These are phyloP conservation scores for Astrocystis sublimbata DNA, from an alignment of 495 filamentous ascomycete genomes.

Conservation along the genomic window DNA sequence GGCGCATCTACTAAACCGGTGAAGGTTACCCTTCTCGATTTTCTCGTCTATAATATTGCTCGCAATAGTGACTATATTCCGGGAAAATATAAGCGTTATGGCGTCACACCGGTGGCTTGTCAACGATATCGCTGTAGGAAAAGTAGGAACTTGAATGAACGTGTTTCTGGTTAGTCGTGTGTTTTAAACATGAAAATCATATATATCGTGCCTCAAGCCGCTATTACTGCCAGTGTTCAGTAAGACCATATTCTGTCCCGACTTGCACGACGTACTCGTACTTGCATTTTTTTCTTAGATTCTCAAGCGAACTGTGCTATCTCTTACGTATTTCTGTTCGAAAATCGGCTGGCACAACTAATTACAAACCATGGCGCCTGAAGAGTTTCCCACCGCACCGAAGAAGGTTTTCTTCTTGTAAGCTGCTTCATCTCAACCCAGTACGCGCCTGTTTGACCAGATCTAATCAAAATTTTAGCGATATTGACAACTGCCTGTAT, in stretches of 20 bases:
- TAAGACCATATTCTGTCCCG: background rate
- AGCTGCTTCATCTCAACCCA: background rate
- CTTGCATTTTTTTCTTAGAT: background rate
- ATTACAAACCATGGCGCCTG: background rate
- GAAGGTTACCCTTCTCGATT: background rate
- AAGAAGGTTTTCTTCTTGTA: slow-evolving; percentile 21
- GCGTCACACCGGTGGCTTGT: slow-evolving; percentile 6
- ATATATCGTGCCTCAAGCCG: background rate
- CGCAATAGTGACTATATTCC: background rate
- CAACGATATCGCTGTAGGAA: background rate
- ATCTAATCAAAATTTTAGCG: background rate
- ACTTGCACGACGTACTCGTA: background rate
- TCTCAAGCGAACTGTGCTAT: background rate
- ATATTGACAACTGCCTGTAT: slow-evolving; percentile 17
- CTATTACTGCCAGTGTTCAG: background rate
- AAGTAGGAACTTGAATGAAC: background rate
- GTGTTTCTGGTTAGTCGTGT: no score
- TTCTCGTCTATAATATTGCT: background rate
- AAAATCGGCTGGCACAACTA: no score
- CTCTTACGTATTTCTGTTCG: background rate
- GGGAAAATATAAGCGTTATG: background rate
- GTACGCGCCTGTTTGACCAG: background rate
- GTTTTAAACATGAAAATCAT: background rate
- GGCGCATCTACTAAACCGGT: background rate
- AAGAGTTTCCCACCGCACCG: background rate